Conservation (phyloP, 345 rosid genomes). For the Syzygium oleosum region DNA sequence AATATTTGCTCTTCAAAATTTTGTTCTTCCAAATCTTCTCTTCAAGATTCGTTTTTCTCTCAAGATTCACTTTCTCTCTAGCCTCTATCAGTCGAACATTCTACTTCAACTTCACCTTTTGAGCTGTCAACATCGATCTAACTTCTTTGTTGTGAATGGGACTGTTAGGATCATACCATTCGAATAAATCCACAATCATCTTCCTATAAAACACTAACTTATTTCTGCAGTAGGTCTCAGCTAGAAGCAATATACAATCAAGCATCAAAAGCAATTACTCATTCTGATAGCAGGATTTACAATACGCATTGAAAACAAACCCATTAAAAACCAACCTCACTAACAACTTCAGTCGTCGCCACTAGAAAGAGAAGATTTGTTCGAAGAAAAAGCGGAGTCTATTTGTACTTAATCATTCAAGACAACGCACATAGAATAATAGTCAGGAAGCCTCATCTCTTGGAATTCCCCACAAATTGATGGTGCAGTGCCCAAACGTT, state of each 20-base stretch:
- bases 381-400: no score
- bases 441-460: no score
- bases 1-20: not conserved
- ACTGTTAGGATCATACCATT: not conserved
- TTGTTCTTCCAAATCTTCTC: not conserved
- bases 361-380: not conserved
- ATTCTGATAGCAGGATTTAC: not conserved
- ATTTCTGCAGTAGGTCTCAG: not conserved
- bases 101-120: not conserved
- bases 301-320: not conserved
- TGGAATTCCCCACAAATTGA: no score
- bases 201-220: not conserved
- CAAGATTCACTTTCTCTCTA: no score
- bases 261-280: not conserved
- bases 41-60: not conserved
- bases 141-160: not conserved
- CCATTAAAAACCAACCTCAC: no score
- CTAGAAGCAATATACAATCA: not conserved
- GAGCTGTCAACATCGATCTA: not conserved
- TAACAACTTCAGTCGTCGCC: accelerated
- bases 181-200: not conserved
- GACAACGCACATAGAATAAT: accelerated
- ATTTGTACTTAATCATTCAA: accelerated
- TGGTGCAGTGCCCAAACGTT: not conserved
- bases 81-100: not conserved